Conservation (phyloP, 116 monocot genomes). For the Zostera marina region DNA sequence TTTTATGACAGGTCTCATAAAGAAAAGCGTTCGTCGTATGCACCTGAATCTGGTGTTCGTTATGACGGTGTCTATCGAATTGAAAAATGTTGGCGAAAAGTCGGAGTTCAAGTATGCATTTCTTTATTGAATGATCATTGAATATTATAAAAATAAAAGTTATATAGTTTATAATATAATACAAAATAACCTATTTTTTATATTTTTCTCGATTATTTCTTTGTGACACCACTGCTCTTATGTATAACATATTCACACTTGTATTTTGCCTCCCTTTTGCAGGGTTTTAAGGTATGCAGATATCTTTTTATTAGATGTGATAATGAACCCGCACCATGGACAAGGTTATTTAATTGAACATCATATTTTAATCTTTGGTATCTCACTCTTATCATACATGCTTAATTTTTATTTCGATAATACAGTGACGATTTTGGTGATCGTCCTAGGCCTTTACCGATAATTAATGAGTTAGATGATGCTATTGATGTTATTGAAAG, state of each 20-base stretch:
- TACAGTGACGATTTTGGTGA: slow-evolving; percentile 79
- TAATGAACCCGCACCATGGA: slow-evolving; percentile 98
- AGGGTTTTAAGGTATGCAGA: slow-evolving; percentile 79
- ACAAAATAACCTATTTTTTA: too few species aligned
- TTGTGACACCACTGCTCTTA: neutral
- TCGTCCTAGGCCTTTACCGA: slow-evolving; percentile 69
- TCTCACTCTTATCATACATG: neutral
- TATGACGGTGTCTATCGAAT: slow-evolving; percentile 91
- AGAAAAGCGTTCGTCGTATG: slow-evolving; percentile 96
- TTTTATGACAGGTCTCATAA: slow-evolving; percentile 53
- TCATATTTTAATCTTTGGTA: neutral
- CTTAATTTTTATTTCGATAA: neutral
- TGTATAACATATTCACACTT: neutral
- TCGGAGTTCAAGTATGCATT: slow-evolving; percentile 46
- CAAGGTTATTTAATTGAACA: slow-evolving; percentile 29
- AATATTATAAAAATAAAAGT: neutral
- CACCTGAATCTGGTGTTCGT: slow-evolving; percentile 74
- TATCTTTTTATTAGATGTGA: slow-evolving; percentile 93
- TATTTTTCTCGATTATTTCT: neutral
- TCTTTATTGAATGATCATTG: neutral
- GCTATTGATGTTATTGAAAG: slow-evolving; percentile 66
- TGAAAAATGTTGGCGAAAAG: slow-evolving; percentile 95
- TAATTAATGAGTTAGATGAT: slow-evolving; percentile 47
- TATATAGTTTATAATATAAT: neutral
- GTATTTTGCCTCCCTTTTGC: neutral